phyloP scores from a whole-genome alignment of 306 rosid genomes.

The Cucurbita ficifolia region DNA sequence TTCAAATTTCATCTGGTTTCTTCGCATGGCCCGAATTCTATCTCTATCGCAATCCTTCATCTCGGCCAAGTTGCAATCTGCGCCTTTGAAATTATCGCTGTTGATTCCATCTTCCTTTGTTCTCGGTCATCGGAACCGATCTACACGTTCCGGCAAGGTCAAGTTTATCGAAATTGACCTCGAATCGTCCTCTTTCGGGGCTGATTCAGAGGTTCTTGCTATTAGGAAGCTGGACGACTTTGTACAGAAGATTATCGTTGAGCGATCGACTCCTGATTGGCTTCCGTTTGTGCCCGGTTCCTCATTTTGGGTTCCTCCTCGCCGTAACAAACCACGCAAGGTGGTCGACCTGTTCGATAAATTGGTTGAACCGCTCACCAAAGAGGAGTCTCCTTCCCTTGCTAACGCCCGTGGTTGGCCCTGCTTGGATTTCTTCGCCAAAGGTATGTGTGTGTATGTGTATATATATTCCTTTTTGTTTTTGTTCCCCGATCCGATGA shows the following conservation, averaged over 20 bases:
- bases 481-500: not conserved
- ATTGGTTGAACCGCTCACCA: constrained; percentile 14
- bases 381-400: constrained; percentile 38
- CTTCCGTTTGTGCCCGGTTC: constrained; percentile 74
- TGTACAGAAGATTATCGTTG: constrained; percentile 41
- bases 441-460: constrained; percentile 11
- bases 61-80: not conserved
- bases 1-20: not conserved
- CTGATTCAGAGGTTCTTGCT: constrained; percentile 30
- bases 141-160: constrained; percentile 21
- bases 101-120: not conserved
- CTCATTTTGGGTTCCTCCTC: constrained; percentile 91
- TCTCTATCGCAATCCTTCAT: constrained; percentile 12
- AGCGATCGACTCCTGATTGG: constrained; percentile 64
- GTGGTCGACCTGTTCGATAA: constrained; percentile 32
- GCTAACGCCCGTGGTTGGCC: constrained; percentile 47
- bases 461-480: too few relatives aligned
- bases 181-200: constrained; percentile 5
- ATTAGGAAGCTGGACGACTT: constrained; percentile 50
- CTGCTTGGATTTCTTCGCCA: constrained; percentile 23
- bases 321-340: constrained; percentile 14
- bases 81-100: not conserved
- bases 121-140: constrained; percentile 12
- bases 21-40: constrained; percentile 32
- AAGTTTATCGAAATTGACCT: constrained; percentile 38